Percentiles rank a stretch among this genome's conserved stretches.
These are phyloP conservation scores for Protomyces arabidopsidicola DNA, from an alignment of 1,139 yeast genomes.

Conservation along the genomic window DNA sequence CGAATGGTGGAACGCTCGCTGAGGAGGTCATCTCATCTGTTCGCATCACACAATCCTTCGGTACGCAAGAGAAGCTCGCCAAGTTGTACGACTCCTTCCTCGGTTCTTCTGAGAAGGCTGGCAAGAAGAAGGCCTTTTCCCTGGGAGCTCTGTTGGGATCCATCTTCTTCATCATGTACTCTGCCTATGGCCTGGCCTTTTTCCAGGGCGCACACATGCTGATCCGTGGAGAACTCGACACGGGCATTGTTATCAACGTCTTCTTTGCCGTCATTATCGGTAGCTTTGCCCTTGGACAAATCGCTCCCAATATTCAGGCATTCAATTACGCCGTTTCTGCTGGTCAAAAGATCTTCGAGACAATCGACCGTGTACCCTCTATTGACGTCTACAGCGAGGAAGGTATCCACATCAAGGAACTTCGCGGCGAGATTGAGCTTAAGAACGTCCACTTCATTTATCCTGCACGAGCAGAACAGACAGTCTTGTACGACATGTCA, in stretches of 20 bases:
- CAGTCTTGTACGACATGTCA: conserved; percentile 60
- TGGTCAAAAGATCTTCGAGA: conserved; percentile 43
- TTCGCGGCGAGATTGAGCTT: conserved; percentile 54
- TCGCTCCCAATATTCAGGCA: conserved; percentile 44
- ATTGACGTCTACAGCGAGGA: conserved; percentile 40
- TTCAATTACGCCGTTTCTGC: conserved; percentile 44
- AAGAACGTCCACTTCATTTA: conserved; percentile 66
- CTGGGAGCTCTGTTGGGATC: conserved; percentile 39
- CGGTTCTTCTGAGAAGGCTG: conserved; percentile 36
- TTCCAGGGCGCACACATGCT: conserved; percentile 42
- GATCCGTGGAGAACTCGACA: conserved; percentile 27
- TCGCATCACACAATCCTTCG: conserved; percentile 46
- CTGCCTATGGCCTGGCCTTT: conserved; percentile 42
- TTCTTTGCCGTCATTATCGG: conserved; percentile 40
- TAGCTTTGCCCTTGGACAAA: conserved; percentile 43
- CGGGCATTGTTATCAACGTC: conserved; percentile 32
- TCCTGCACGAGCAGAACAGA: conserved; percentile 80
- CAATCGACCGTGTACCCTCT: conserved; percentile 44
- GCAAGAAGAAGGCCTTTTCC: conserved; percentile 38
- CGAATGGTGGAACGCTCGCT: conserved; percentile 44
- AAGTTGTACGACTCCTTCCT: conserved; percentile 40
- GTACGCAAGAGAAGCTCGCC: conserved; percentile 43
- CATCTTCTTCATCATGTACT: conserved; percentile 34
- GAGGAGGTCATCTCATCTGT: conserved; percentile 45
- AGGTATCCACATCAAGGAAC: conserved; percentile 39